phyloP scores from a whole-genome alignment of 352 stramenopile species.

The Pythium scleroteichum region DNA sequence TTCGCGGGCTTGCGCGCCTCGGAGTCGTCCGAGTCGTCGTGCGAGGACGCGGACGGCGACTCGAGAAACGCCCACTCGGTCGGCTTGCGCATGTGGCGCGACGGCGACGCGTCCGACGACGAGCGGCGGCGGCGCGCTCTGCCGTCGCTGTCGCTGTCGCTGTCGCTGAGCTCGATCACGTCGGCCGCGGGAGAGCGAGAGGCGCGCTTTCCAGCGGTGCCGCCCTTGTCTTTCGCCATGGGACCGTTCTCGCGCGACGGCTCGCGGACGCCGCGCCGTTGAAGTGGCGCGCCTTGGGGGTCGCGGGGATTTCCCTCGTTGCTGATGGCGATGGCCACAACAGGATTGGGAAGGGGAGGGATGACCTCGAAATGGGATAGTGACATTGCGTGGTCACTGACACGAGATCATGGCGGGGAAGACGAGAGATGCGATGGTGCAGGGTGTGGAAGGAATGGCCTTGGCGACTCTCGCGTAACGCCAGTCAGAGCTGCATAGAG shows the following conservation, averaged over 20 bases:
- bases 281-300: not conserved
- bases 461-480: no score
- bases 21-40: conserved; percentile 29
- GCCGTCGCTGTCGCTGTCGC: conserved; percentile 21
- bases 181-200: conserved; percentile 3
- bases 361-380: conserved; percentile 3
- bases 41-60: conserved; percentile 10
- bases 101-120: conserved; percentile 1
- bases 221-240: not conserved
- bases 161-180: conserved; percentile 27
- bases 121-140: not conserved
- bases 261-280: not conserved
- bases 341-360: conserved; percentile 1
- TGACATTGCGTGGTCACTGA: not conserved
- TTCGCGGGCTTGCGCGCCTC: not conserved
- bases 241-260: not conserved
- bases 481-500: no score
- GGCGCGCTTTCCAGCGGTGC: not conserved
- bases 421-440: no score
- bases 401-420: not conserved
- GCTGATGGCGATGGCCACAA: conserved; percentile 1
- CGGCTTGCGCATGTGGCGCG: conserved; percentile 3
- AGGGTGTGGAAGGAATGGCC: no score
- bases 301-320: not conserved
- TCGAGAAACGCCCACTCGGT: conserved; percentile 28